phyloP scores from a whole-genome alignment of 106 monocot species.

The Dendrobium nobile region DNA sequence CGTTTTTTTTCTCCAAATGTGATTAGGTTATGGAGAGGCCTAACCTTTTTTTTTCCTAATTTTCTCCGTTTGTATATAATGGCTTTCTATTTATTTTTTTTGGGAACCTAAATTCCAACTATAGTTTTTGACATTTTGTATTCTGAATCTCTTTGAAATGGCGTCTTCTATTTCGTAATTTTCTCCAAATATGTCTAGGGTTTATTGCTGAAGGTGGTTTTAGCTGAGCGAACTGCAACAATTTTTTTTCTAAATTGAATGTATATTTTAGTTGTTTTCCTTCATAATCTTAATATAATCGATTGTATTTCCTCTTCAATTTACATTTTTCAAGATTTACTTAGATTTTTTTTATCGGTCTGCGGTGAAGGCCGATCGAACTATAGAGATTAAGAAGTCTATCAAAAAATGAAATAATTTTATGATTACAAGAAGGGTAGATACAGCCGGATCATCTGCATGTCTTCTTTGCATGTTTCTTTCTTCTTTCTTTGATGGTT shows the following conservation, averaged over 20 bases:
- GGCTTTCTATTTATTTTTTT: background rate
- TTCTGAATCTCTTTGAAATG: background rate
- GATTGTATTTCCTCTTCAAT: background rate
- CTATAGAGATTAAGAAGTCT: background rate
- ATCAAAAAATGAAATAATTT: background rate
- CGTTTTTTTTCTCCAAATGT: background rate
- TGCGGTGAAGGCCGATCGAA: background rate
- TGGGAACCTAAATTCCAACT: no score
- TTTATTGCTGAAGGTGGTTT: background rate
- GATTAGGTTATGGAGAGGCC: background rate
- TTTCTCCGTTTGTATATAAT: background rate
- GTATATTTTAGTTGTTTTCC: background rate
- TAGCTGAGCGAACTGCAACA: background rate
- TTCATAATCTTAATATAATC: background rate
- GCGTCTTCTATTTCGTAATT: background rate
- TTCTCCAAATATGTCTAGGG: background rate
- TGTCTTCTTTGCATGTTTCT: background rate
- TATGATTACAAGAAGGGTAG: background rate
- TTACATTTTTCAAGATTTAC: background rate
- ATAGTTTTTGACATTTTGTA: background rate
- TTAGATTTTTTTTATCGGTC: background rate
- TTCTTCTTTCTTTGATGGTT: background rate
- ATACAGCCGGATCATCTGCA: background rate
- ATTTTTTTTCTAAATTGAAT: background rate
- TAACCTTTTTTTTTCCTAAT: background rate